Evolutionary conservation across 345 rosid species (phyloP).

Genomic region (Pelargonium nanum): DNA sequence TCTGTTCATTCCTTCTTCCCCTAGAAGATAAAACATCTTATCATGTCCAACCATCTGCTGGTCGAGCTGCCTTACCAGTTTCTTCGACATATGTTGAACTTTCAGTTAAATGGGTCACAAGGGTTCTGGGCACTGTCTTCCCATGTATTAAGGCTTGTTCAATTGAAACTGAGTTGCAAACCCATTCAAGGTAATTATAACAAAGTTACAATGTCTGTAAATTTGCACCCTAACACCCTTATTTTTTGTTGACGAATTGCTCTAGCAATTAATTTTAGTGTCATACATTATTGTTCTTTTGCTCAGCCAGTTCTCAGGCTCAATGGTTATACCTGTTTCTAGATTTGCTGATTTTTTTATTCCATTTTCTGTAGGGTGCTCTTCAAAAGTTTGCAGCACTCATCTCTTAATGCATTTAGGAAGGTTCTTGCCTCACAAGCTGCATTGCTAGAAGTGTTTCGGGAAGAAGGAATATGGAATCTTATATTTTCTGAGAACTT

Average conservation of each 20-base stretch:
- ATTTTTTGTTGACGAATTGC: neutral
- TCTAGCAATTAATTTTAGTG: too few species aligned
- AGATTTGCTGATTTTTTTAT: conserved; percentile 2
- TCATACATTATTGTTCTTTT: too few species aligned
- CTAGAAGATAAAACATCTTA: conserved; percentile 31
- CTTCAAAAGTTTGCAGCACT: conserved; percentile 40
- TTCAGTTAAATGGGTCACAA: conserved; percentile 57
- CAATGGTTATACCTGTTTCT: neutral
- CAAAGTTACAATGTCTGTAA: neutral
- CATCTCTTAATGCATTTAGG: conserved; percentile 38
- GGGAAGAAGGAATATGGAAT: conserved; percentile 66
- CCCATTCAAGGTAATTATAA: conserved; percentile 36
- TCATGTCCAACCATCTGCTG: conserved; percentile 19
- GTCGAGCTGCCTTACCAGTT: conserved; percentile 24
- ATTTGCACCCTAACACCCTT: neutral
- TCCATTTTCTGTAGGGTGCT: conserved; percentile 30
- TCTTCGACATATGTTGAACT: conserved; percentile 51
- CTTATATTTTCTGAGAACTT: conserved; percentile 62
- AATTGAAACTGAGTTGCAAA: conserved; percentile 43
- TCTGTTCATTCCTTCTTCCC: conserved; percentile 48
- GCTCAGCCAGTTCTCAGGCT: neutral
- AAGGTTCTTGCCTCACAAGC: conserved; percentile 49
- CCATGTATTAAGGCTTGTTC: conserved; percentile 61
- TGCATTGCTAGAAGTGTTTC: conserved; percentile 32
- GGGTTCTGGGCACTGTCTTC: conserved; percentile 50